These are phyloP conservation scores for Dicorynia guianensis DNA, from an alignment of 306 rosid genomes.

Conservation along the genomic window DNA sequence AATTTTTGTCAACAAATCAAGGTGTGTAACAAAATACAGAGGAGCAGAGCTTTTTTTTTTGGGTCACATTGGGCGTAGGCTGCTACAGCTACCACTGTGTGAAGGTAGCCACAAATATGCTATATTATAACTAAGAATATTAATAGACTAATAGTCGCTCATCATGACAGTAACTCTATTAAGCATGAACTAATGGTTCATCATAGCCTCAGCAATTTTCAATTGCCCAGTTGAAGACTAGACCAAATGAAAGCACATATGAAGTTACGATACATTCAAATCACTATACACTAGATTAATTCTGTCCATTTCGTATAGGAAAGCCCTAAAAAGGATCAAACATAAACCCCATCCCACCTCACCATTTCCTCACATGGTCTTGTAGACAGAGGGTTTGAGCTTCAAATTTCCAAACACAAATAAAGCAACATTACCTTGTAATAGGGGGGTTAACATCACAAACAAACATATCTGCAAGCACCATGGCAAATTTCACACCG, in stretches of 20 bases:
- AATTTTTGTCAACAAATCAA: not conserved
- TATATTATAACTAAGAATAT: not conserved
- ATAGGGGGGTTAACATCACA: slow-evolving; percentile 51
- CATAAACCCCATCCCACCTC: slow-evolving; percentile 1
- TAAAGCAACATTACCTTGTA: slow-evolving; percentile 57
- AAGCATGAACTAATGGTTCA: not conserved
- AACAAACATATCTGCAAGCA: slow-evolving; percentile 62
- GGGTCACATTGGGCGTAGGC: not conserved
- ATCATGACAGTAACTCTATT: slow-evolving; percentile 3
- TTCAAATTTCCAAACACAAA: not conserved
- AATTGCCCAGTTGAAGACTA: not conserved
- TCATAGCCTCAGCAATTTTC: not conserved
- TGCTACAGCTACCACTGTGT: slow-evolving; percentile 13
- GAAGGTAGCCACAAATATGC: slow-evolving; percentile 16
- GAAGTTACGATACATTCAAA: not conserved
- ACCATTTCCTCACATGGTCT: not conserved
- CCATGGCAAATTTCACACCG: slow-evolving; percentile 68
- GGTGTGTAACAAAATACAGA: not conserved
- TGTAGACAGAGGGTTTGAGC: not conserved
- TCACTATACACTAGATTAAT: not conserved
- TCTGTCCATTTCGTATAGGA: not conserved
- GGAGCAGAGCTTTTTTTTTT: not conserved
- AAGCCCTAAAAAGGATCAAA: not conserved
- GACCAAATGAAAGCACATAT: slow-evolving; percentile 18
- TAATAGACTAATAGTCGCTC: not conserved